A percentile compares a stretch with the other conserved stretches of the same genome.
These are phyloP conservation scores for Microstegium vimineum DNA, from an alignment of 176 grass and related monocot genomes.

Conservation along the genomic window DNA sequence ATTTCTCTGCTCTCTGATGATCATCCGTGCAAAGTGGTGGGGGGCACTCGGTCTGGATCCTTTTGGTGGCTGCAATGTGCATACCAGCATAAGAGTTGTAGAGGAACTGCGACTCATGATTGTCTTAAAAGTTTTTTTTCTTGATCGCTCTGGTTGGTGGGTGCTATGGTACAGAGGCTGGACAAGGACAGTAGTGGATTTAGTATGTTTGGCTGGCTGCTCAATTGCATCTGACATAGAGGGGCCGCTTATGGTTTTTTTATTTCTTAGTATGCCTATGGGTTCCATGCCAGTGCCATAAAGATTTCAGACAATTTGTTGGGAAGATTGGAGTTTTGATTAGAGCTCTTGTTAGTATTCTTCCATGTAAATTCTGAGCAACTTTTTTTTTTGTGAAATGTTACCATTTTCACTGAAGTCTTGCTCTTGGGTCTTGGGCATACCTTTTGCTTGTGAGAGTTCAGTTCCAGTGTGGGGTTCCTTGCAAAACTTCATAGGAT, in stretches of 20 bases:
- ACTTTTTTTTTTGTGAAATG: background rate
- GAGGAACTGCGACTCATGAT: background rate
- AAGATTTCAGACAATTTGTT: background rate
- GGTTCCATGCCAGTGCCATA: background rate
- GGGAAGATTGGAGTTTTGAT: background rate
- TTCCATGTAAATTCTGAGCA: background rate
- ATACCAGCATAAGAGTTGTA: background rate
- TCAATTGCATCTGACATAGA: too few relatives aligned
- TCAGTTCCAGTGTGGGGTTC: background rate
- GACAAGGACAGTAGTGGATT: background rate
- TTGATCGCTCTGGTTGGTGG: constrained; percentile 1
- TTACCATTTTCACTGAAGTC: background rate
- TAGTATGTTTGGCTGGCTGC: too few relatives aligned
- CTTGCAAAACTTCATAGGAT: too few relatives aligned
- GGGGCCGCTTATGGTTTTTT: background rate
- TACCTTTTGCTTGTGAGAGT: background rate
- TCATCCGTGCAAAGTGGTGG: background rate
- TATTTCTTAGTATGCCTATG: background rate
- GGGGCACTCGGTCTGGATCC: background rate
- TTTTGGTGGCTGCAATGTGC: background rate
- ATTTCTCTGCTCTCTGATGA: background rate
- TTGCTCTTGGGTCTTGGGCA: background rate
- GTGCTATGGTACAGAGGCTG: background rate
- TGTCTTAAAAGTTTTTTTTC: background rate
- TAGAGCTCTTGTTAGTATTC: background rate